Evolutionary conservation across 2,329 filamentous ascomycete species (phyloP), one percentile per base, ranked within the genome.

Genomic region (Acephala macrosclerotiorum): DNA sequence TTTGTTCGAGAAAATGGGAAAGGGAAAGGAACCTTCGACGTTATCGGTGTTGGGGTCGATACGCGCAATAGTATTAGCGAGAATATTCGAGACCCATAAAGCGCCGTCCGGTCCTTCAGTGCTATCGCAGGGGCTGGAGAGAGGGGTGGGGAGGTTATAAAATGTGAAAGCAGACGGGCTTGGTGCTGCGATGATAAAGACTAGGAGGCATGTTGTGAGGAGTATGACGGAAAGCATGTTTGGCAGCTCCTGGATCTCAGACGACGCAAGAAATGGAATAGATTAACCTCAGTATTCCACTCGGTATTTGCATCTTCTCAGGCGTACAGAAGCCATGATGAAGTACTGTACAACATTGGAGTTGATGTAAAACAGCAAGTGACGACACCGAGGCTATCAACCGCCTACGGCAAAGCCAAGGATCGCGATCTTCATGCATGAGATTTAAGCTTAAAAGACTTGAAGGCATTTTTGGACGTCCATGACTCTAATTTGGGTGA

Each of bases 31-130:
- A 12, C 45, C 45, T 35, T 55, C 12, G 25, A 55, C 26, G 11
- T 12, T 20, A 25, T 25, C 51, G 18, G 12, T 35, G 51, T 55
- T 33, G 11, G 51, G 51, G 25, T 55, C 51, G 5, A 55, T 35
- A 9, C 51, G 25, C 5, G 51, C 51, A 22, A 55, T 55, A 11
- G 25, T 55, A 14, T 55, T 35, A n/a, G 29, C 51, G 7, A 55
- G 51, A 22, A 55, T 55, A 14, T 55, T 35, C 2, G 51, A 55
- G 22, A 55, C 51, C 51, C 51, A 55, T 11, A 55, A 11, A 55
- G 51, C 29, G 3, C 51, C 51, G 14, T 55, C 51, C 18, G 51
- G 26, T 3, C 51, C 51, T 18, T 29, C 29, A 22, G 26, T n/a
- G 12, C 12, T 20, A 35, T 55, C 51, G 18, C 51, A 55, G 14